Base-by-base conservation (phyloP, 2,329 filamentous ascomycete species). In the Leptographium wingfieldii region DNA sequence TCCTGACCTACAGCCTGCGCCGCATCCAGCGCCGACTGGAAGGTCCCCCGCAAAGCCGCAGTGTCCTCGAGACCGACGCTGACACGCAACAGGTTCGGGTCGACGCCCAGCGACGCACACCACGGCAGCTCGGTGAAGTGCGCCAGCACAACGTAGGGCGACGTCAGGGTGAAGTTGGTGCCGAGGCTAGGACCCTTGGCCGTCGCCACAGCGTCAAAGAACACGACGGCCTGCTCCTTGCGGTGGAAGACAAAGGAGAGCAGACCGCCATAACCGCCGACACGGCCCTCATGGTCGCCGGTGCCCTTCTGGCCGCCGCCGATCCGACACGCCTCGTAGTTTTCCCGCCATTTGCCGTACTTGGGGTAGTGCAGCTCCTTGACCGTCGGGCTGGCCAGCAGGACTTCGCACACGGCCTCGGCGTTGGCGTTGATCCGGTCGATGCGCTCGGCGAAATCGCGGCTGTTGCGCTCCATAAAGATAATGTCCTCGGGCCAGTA, bases 401-500 rank as follows among this genome's bases (percentile, higher is more conserved):
- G 76, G 43, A 91, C 78, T 35, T 87, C 81, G 65, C 87, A 92
- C 63, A 97, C 87, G 59, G 84, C 81, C 72, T 96, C 91, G 6
- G 92, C 87, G 67, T 95, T 96, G 57, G 75, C 71, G 69, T 96
- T 96, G 68, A 95, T 89, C 59, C 90, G 83, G 64, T 88, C 85
- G 62, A 96, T 90, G 60, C 94, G 83, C 19, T 82, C 81, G 25
- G 86, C 81, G 70, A 96, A 97, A 74, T 97, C 91, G 19, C 94
- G 86, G 70, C 91, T 96, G 73, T 99, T 99, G 63, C 92, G 83
- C 74, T 99, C 94, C 75, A 99, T 85, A 73, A 96, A 96, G 48
- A 99, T 84, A 56, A 87, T 84, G 73, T 99, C 94, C 75, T 96
- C 92, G 22, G 87, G 84, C 90, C 94, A 99, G 70, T 94, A 91